A percentile compares a stretch with the other conserved stretches of the same genome.
Evolutionary conservation across 352 stramenopile genomes (phyloP).

Genomic region (Phytopythium ostracodes): DNA sequence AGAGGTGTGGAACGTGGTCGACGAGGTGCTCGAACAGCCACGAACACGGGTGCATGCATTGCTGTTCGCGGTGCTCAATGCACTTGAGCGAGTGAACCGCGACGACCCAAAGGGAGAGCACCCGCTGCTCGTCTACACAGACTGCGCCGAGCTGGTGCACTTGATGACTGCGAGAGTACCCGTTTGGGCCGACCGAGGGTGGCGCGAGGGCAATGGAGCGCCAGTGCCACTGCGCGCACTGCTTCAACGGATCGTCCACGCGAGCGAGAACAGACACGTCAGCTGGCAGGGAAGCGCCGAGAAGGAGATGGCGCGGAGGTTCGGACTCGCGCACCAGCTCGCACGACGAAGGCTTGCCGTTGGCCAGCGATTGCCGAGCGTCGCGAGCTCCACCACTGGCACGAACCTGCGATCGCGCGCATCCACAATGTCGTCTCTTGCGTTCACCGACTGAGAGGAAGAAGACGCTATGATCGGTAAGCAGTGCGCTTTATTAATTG

Average conservation of each 20-base stretch:
- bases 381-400: constrained; percentile 1
- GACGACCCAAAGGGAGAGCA: constrained; percentile 6
- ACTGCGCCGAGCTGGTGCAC: background rate
- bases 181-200: constrained; percentile 1
- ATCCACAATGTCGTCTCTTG: background rate
- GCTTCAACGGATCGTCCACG: constrained; percentile 5
- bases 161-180: background rate
- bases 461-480: background rate
- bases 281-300: constrained; percentile 4
- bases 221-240: background rate
- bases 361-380: background rate
- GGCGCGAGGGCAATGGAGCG: background rate
- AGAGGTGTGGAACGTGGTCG: constrained; percentile 53
- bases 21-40: constrained; percentile 32
- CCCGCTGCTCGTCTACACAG: constrained; percentile 3
- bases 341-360: background rate
- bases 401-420: constrained; percentile 1
- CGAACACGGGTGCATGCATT: background rate
- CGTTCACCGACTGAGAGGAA: background rate
- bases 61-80: background rate
- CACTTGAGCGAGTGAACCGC: constrained; percentile 5
- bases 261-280: background rate
- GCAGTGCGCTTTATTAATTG: background rate
- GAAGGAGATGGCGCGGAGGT: constrained; percentile 2
- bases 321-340: constrained; percentile 1